Evolutionary conservation across 805 yeast species (phyloP).

Genomic region (Candida gorgasii): DNA sequence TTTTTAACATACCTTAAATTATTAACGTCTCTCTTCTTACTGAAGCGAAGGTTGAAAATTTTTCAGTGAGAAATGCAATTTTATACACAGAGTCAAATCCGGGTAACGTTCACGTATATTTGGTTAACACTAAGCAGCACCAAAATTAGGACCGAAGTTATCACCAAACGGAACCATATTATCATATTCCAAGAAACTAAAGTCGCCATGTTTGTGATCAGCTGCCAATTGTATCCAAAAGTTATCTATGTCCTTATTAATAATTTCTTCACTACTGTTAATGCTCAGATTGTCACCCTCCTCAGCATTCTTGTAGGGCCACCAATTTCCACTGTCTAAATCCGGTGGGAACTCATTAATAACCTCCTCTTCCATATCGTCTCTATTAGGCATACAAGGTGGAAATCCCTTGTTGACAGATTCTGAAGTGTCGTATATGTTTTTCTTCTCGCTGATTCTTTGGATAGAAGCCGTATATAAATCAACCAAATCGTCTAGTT

Average conservation of each 20-base stretch:
- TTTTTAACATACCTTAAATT: conserved; percentile 1
- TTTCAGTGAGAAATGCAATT: not conserved
- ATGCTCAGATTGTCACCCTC: not conserved
- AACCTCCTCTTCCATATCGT: not conserved
- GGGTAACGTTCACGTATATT: no score
- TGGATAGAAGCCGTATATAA: conserved; percentile 18
- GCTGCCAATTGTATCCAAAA: conserved; percentile 34
- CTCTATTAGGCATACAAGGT: not conserved
- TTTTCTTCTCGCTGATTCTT: conserved; percentile 4
- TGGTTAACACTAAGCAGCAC: no score
- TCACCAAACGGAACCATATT: not conserved
- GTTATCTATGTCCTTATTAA: conserved; percentile 34
- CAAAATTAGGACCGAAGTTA: no score
- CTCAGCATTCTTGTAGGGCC: not conserved
- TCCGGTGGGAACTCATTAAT: conserved; percentile 1
- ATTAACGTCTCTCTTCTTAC: not conserved
- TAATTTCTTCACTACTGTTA: conserved; percentile 10
- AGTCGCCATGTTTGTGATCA: not conserved
- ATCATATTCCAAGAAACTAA: not conserved
- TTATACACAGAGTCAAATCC: not conserved
- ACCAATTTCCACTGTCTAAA: not conserved
- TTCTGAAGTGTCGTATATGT: not conserved
- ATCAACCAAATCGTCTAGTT: conserved; percentile 28
- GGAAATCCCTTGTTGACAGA: not conserved
- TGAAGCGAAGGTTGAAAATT: conserved; percentile 1